phyloP scores from a whole-genome alignment of 108 stramenopile species.

The Nannochloropsis salina region DNA sequence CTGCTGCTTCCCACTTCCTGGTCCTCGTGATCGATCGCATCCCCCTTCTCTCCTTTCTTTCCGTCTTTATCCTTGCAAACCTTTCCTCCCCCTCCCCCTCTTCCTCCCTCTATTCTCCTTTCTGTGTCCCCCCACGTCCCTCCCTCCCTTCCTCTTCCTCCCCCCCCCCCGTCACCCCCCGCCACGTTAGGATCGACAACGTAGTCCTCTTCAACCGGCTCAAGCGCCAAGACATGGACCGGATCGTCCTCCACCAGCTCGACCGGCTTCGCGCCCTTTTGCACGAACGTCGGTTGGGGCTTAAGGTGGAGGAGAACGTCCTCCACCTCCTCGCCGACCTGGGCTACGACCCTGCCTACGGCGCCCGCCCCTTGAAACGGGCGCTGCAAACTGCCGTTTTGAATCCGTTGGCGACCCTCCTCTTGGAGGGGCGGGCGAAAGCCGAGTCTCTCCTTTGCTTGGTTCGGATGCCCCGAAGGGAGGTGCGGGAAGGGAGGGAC shows the following conservation, averaged over 20 bases:
- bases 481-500: background rate
- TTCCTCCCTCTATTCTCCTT: no score
- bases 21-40: no score
- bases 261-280: background rate
- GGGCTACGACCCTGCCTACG: slow-evolving; percentile 29
- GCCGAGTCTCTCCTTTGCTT: background rate
- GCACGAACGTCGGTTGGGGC: background rate
- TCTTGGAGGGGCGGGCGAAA: slow-evolving; percentile 21
- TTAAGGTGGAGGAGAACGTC: background rate
- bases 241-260: slow-evolving; percentile 21
- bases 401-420: slow-evolving; percentile 25
- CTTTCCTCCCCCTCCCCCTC: no score
- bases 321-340: slow-evolving; percentile 27
- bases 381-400: slow-evolving; percentile 7
- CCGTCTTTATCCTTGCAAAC: no score
- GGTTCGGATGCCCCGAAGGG: background rate
- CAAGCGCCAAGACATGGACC: background rate
- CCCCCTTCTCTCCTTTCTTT: background rate
- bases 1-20: no score
- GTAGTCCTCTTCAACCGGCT: slow-evolving; percentile 42
- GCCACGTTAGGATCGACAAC: slow-evolving; percentile 32
- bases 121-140: no score
- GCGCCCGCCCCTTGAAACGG: slow-evolving; percentile 41
- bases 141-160: no score
- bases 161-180: no score